These are phyloP conservation scores for Elaphomyces granulatus DNA, from an alignment of 495 filamentous ascomycete species.

Conservation along the genomic window DNA sequence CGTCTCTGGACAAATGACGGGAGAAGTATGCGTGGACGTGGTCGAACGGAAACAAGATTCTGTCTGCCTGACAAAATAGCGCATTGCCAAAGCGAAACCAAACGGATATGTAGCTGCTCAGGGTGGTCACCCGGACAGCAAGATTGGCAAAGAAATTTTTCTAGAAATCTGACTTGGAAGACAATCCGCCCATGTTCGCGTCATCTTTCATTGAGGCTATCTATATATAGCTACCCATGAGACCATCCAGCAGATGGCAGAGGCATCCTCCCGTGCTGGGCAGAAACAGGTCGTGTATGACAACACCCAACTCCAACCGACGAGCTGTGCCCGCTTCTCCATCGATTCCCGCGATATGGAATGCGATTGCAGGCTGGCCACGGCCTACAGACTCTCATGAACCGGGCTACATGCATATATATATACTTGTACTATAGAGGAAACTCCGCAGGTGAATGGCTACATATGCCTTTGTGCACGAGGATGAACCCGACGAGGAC, in stretches of 20 bases:
- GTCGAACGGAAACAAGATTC: conserved; percentile 77
- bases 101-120: conserved; percentile 41
- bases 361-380: conserved; percentile 69
- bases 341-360: conserved; percentile 68
- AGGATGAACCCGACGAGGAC: conserved; percentile 43
- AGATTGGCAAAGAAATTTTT: conserved; percentile 25
- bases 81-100: conserved; percentile 52
- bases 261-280: conserved; percentile 54
- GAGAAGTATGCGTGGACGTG: conserved; percentile 82
- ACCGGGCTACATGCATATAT: too few relatives aligned
- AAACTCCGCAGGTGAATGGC: conserved; percentile 82
- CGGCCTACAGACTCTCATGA: conserved; percentile 51
- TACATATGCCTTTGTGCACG: conserved; percentile 91
- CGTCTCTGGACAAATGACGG: conserved; percentile 71
- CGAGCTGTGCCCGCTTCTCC: conserved; percentile 53
- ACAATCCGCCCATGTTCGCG: conserved; percentile 84
- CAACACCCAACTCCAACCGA: conserved; percentile 54
- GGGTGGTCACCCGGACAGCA: conserved; percentile 34
- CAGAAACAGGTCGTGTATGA: conserved; percentile 65
- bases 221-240: too few relatives aligned
- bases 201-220: conserved; percentile 58
- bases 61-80: conserved; percentile 74
- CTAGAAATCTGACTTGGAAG: conserved; percentile 55
- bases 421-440: conserved; percentile 46
- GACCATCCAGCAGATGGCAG: conserved; percentile 51